Evolutionary conservation across 2,329 filamentous ascomycete genomes (phyloP).

Genomic region (Alternaria triticina): DNA sequence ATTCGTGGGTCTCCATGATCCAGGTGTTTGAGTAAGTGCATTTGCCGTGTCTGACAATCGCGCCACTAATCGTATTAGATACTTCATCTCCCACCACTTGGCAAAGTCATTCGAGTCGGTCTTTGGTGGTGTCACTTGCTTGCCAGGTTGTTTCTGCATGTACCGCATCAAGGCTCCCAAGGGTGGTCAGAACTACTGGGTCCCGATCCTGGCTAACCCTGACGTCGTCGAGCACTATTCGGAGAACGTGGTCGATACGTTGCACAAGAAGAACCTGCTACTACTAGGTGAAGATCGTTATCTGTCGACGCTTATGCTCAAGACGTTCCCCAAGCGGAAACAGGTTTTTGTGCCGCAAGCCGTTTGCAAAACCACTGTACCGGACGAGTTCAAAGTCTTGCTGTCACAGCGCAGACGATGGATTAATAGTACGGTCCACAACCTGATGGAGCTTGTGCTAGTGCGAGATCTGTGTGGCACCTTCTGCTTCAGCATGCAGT

Average conservation of each 20-base stretch:
- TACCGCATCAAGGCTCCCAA: slow-evolving; percentile 99
- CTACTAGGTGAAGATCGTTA: slow-evolving; percentile 94
- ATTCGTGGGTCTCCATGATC: slow-evolving; percentile 95
- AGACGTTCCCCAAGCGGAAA: slow-evolving; percentile 98
- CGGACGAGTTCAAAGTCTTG: slow-evolving; percentile 88
- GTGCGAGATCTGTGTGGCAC: slow-evolving; percentile 96
- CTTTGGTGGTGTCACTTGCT: slow-evolving; percentile 97
- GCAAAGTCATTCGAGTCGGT: slow-evolving; percentile 98
- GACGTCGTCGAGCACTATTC: slow-evolving; percentile 99
- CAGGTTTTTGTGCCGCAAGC: slow-evolving; percentile 98
- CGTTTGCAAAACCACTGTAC: slow-evolving; percentile 97
- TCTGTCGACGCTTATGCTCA: slow-evolving; percentile 94
- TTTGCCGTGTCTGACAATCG: slow-evolving; percentile 21
- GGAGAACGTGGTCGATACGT: slow-evolving; percentile 96
- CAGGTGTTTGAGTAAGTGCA: slow-evolving; percentile 85
- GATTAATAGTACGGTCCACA: slow-evolving; percentile 99
- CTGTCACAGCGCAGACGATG: slow-evolving; percentile 94
- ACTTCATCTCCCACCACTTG: slow-evolving; percentile 98
- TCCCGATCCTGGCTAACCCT: slow-evolving; percentile 96
- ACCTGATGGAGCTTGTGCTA: slow-evolving; percentile 94
- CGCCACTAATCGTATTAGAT: slow-evolving; percentile 54
- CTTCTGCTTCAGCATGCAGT: slow-evolving; percentile 99
- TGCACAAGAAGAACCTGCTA: slow-evolving; percentile 96
- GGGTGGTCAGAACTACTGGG: slow-evolving; percentile 98
- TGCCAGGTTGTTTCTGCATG: slow-evolving; percentile 99